These are phyloP conservation scores for Picea abies DNA, from an alignment of 83 land plant genomes.

Conservation along the genomic window DNA sequence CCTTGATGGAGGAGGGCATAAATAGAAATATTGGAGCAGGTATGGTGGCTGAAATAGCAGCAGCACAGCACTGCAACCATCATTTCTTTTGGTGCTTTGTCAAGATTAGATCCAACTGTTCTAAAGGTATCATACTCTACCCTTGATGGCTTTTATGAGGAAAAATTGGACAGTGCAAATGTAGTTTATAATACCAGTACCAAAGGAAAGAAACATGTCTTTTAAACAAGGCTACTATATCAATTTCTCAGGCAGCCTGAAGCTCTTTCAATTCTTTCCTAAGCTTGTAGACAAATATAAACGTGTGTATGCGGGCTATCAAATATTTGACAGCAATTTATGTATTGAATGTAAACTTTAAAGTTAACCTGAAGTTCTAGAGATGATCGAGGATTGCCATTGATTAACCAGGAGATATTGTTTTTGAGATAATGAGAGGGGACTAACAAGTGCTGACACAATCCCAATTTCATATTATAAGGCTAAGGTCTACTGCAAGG, in stretches of 20 bases:
- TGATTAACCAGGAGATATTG: not conserved
- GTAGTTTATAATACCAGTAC: not conserved
- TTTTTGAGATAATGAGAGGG: not conserved
- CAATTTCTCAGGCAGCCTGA: not conserved
- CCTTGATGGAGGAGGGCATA: not conserved
- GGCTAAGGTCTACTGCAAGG: too few species aligned
- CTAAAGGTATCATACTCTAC: not conserved
- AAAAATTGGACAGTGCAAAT: not conserved
- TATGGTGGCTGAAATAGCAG: conserved; percentile 5
- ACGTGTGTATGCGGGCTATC: not conserved
- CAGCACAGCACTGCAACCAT: not conserved
- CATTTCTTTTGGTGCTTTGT: not conserved
- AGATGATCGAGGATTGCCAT: not conserved
- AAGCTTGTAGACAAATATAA: not conserved
- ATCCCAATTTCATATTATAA: too few species aligned
- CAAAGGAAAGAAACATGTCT: not conserved
- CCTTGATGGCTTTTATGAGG: not conserved
- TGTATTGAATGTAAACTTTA: conserved; percentile 12
- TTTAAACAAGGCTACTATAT: not conserved
- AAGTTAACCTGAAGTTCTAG: not conserved
- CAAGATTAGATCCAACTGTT: not conserved
- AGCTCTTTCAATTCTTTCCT: not conserved
- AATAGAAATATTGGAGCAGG: not conserved
- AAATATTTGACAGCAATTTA: conserved; percentile 4
- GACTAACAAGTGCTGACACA: too few species aligned